Evolutionary conservation across 2,329 filamentous ascomycete genomes (phyloP).

Genomic region (Decorospora gaudefroyi): DNA sequence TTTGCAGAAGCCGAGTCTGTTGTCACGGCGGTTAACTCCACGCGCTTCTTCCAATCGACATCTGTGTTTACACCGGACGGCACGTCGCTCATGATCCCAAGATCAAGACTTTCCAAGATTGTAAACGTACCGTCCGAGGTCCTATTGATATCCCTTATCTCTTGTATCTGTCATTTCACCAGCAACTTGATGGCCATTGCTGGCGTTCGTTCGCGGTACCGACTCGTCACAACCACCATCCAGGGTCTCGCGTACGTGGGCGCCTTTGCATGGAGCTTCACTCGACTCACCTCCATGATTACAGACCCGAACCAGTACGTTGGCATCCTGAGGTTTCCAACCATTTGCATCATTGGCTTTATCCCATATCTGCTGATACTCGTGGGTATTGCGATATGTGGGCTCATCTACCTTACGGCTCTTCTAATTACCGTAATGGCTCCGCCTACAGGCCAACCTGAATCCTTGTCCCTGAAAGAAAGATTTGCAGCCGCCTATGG

Average conservation of each 20-base stretch:
- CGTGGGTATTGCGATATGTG: constrained; percentile 74
- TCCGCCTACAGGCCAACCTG: constrained; percentile 58
- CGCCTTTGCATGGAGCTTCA: constrained; percentile 77
- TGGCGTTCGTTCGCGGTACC: constrained; percentile 75
- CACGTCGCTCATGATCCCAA: constrained; percentile 44
- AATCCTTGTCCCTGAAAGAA: constrained; percentile 57
- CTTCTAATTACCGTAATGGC: constrained; percentile 75
- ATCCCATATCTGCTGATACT: constrained; percentile 91
- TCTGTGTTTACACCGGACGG: constrained; percentile 52
- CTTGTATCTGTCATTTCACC: constrained; percentile 82
- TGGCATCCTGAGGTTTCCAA: constrained; percentile 83
- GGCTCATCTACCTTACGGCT: constrained; percentile 75
- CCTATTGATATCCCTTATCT: constrained; percentile 83
- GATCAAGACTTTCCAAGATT: constrained; percentile 71
- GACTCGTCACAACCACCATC: constrained; percentile 84
- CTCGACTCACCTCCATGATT: constrained; percentile 46
- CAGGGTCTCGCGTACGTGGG: constrained; percentile 92
- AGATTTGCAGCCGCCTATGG: constrained; percentile 73
- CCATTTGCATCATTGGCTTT: constrained; percentile 92
- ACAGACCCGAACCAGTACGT: constrained; percentile 56
- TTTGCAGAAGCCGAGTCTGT: constrained; percentile 95
- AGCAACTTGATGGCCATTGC: constrained; percentile 83
- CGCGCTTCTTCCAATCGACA: constrained; percentile 50
- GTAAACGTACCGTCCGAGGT: constrained; percentile 91
- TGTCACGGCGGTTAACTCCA: constrained; percentile 74